Percentiles rank a stretch among this genome's conserved stretches.
These are phyloP conservation scores for Orobanche coerulescens DNA, from an alignment of 257 asterid genomes.

Conservation along the genomic window DNA sequence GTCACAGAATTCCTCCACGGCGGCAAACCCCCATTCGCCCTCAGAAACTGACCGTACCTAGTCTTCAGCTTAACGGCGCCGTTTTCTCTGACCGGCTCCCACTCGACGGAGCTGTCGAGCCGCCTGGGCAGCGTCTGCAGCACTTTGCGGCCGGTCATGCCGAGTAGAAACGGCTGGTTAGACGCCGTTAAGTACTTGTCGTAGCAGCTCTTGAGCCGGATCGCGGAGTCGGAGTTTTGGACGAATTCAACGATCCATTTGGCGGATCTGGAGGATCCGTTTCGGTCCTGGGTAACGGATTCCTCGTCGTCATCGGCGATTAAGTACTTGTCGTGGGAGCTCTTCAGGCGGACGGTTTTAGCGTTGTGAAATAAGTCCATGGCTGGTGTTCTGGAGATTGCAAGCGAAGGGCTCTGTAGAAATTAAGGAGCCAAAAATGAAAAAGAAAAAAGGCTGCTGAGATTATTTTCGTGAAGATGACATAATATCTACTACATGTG, in stretches of 20 bases:
- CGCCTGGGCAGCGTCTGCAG: slow-evolving; percentile 53
- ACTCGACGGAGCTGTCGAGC: slow-evolving; percentile 80
- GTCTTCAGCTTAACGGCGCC: slow-evolving; percentile 72
- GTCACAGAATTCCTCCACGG: slow-evolving; percentile 95
- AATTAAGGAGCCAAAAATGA: background rate
- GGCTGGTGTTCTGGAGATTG: slow-evolving; percentile 30
- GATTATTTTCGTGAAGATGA: too few relatives aligned
- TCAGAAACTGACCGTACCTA: slow-evolving; percentile 70
- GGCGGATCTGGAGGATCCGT: slow-evolving; percentile 45
- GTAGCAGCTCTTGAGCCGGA: slow-evolving; percentile 61
- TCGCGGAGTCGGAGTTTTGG: slow-evolving; percentile 24
- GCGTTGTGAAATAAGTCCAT: slow-evolving; percentile 66
- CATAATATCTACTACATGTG: too few relatives aligned
- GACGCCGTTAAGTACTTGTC: slow-evolving; percentile 68
- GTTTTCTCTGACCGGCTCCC: slow-evolving; percentile 84
- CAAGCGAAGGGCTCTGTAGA: slow-evolving; percentile 17
- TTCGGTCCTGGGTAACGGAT: slow-evolving; percentile 52
- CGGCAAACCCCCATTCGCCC: slow-evolving; percentile 86
- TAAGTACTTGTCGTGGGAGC: slow-evolving; percentile 56
- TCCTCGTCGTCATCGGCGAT: slow-evolving; percentile 59
- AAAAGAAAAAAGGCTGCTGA: background rate
- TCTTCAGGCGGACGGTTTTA: slow-evolving; percentile 50
- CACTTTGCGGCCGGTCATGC: slow-evolving; percentile 78
- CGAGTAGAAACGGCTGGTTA: slow-evolving; percentile 52
- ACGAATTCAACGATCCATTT: slow-evolving; percentile 61